Conservation (phyloP, 345 rosid species). For the Hypericum perforatum region DNA sequence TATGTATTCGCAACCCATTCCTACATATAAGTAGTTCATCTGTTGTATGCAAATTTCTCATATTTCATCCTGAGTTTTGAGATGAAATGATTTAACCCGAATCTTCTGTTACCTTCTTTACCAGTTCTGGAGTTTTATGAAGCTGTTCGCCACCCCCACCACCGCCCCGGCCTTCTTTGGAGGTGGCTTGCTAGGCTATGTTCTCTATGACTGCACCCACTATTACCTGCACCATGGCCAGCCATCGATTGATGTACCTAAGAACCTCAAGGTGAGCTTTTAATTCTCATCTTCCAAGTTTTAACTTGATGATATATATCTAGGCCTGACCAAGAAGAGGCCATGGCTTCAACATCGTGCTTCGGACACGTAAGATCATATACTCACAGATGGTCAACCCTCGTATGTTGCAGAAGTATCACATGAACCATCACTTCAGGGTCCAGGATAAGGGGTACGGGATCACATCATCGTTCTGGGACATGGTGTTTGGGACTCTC, state of each 20-base stretch:
- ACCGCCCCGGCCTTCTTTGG: constrained; percentile 74
- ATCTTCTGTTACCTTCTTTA: not conserved
- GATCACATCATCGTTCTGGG: constrained; percentile 88
- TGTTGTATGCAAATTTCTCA: not conserved
- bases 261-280: constrained; percentile 58
- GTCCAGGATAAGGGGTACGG: constrained; percentile 80
- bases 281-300: not conserved
- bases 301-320: too few species aligned
- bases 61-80: not conserved
- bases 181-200: constrained; percentile 85
- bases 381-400: too few species aligned
- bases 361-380: too few species aligned
- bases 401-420: constrained; percentile 59
- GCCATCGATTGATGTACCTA: constrained; percentile 45
- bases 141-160: constrained; percentile 52
- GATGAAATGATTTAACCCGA: not conserved
- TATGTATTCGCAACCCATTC: constrained; percentile 16
- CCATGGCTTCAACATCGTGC: too few species aligned
- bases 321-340: too few species aligned
- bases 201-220: constrained; percentile 80
- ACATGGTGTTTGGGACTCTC: constrained; percentile 72
- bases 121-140: constrained; percentile 70
- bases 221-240: constrained; percentile 95
- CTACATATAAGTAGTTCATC: not conserved
- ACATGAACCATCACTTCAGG: constrained; percentile 92